phyloP scores from a whole-genome alignment of 495 filamentous ascomycete species.

The Tuber melanosporum region DNA sequence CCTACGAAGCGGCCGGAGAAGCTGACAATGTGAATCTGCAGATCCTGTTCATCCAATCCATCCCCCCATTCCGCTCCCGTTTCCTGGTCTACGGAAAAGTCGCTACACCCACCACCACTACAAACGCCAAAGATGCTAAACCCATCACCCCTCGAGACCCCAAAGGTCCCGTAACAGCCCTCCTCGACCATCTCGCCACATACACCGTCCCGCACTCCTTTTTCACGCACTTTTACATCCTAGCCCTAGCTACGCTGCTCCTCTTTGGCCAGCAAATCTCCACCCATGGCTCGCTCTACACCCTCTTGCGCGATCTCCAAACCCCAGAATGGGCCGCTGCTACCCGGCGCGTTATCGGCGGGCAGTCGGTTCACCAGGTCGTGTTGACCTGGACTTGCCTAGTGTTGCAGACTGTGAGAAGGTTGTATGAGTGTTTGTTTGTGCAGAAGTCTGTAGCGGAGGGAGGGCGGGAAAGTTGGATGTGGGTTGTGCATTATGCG shows the following conservation, averaged over 20 bases:
- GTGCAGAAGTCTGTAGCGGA: constrained; percentile 52
- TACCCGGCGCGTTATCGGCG: constrained; percentile 30
- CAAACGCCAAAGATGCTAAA: constrained; percentile 15
- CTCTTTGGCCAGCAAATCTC: constrained; percentile 74
- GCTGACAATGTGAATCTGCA: not conserved
- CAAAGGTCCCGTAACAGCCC: constrained; percentile 41
- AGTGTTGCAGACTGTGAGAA: constrained; percentile 63
- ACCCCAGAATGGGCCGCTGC: constrained; percentile 30
- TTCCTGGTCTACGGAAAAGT: constrained; percentile 39
- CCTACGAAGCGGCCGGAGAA: not conserved
- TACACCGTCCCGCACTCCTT: constrained; percentile 72
- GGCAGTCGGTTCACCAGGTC: constrained; percentile 61
- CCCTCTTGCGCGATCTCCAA: constrained; percentile 42
- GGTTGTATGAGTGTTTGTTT: constrained; percentile 63
- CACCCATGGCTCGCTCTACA: constrained; percentile 50
- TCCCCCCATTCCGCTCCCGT: constrained; percentile 25
- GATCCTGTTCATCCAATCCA: constrained; percentile 26
- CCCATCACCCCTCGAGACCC: constrained; percentile 28
- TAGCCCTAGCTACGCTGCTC: constrained; percentile 60
- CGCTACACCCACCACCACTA: constrained; percentile 14
- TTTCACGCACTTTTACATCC: constrained; percentile 80
- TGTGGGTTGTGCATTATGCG: constrained; percentile 79
- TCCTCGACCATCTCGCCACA: constrained; percentile 53
- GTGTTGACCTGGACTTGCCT: constrained; percentile 63
- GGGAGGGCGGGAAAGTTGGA: constrained; percentile 52